phyloP scores from a whole-genome alignment of 208 protist genomes.

The Trichomonas vaginalis region DNA sequence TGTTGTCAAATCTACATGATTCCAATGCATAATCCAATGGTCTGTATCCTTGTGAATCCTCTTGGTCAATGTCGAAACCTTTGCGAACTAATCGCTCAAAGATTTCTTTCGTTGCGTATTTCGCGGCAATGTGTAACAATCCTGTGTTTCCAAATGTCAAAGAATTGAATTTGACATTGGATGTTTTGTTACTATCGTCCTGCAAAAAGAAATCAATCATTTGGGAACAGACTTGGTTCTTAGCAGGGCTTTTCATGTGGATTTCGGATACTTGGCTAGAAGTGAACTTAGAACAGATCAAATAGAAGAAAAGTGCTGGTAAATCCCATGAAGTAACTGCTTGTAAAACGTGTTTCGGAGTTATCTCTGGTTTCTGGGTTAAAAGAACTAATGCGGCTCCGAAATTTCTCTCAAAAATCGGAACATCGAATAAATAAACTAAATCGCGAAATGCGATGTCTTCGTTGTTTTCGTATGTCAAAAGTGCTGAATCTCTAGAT shows the following conservation, averaged over 20 bases:
- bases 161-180: background rate
- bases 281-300: background rate
- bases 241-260: background rate
- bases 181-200: background rate
- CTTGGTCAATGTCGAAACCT: background rate
- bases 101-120: background rate
- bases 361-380: background rate
- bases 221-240: background rate
- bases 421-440: background rate
- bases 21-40: background rate
- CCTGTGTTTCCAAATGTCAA: background rate
- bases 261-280: background rate
- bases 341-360: background rate
- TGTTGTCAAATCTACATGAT: background rate
- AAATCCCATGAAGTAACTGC: background rate
- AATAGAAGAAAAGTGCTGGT: background rate
- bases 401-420: background rate
- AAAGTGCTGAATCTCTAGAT: background rate
- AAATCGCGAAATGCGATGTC: background rate
- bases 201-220: background rate
- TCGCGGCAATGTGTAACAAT: background rate
- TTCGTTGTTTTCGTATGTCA: background rate
- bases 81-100: background rate
- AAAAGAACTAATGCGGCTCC: background rate
- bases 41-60: background rate